Evolutionary conservation across 805 yeast genomes (phyloP), one percentile per base, ranked within the genome.

Genomic region (Pichia exigua): DNA sequence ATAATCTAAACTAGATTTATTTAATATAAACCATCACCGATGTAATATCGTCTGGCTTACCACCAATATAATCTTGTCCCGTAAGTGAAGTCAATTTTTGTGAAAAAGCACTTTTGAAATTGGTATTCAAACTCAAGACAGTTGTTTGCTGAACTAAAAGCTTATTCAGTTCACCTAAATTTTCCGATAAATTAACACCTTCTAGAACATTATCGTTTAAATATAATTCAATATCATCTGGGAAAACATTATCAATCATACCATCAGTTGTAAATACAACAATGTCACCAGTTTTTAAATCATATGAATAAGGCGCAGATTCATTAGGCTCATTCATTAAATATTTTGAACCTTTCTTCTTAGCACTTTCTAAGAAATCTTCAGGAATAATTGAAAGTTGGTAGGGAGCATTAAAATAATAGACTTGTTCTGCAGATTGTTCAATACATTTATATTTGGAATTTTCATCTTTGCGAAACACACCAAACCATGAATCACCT

Each of bases 401-500:
- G 61, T 77, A 88, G 1, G 98, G 98, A 1, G 97, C 92, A 65
- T 91, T 90, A 72, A 90, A 90, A 45, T 81, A 87, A 60, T 88
- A 92, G 1, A 89, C 82, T 72, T 90, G 97, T 56, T 85, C 83
- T 55, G 73, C 73, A 0, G 96, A 86, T 60, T 85, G 83, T 41
- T 77, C 67, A 2, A 85, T 73, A 45, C 90, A 71, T 60, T 77
- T 71, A 50, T 56, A 69, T 35, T 55, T 57, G 11, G 55, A 59
- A 39, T 57, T 44, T 24, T 57, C 55, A 22, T 54, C 53, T 41
- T 55, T 59, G 57, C 99, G 74, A 64, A 90, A 86, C 3, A 91
- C 79, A 18, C 95, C 91, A 65, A 88, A 87, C 85, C 97, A 94
- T 6, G 97, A 90, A 66, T 92, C 99, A 12, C 99, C 99, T 49